Percentiles rank a stretch among this genome's conserved stretches.
Evolutionary conservation across 106 monocot genomes (phyloP).

Genomic region (Platanthera zijinensis): DNA sequence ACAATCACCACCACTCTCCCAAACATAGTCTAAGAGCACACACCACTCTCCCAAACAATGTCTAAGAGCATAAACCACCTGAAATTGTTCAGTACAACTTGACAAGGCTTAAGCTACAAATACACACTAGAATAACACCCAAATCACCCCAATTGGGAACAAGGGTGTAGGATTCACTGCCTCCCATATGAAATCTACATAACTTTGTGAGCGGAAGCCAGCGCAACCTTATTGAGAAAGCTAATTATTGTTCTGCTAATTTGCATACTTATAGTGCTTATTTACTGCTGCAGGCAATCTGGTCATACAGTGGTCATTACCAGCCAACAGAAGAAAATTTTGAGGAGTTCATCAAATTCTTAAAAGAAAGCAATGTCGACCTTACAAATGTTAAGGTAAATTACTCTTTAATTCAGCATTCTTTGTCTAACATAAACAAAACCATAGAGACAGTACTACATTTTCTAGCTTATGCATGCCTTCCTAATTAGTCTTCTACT

Average conservation of each 20-base stretch:
- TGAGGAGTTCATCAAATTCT: constrained; percentile 68
- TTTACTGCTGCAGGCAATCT: constrained; percentile 26
- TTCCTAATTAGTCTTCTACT: neutral
- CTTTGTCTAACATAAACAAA: neutral
- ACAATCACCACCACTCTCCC: no score
- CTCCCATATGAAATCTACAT: no score
- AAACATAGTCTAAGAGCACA: no score
- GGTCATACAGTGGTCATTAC: constrained; percentile 99
- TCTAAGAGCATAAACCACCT: no score
- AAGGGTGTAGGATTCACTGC: no score
- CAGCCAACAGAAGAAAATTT: constrained; percentile 93
- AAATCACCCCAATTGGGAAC: no score
- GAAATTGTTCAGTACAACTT: no score
- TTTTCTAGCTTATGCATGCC: neutral
- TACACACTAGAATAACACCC: no score
- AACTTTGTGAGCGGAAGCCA: no score
- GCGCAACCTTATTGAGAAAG: no score
- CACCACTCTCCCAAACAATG: no score
- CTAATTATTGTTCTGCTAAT: neutral
- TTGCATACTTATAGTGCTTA: neutral
- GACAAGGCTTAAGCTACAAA: no score
- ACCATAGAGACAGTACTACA: neutral
- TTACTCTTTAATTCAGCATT: neutral
- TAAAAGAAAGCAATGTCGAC: constrained; percentile 51
- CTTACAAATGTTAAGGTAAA: constrained; percentile 75